Conservation (phyloP, 257 asterid genomes). For the Plantago elongata region DNA sequence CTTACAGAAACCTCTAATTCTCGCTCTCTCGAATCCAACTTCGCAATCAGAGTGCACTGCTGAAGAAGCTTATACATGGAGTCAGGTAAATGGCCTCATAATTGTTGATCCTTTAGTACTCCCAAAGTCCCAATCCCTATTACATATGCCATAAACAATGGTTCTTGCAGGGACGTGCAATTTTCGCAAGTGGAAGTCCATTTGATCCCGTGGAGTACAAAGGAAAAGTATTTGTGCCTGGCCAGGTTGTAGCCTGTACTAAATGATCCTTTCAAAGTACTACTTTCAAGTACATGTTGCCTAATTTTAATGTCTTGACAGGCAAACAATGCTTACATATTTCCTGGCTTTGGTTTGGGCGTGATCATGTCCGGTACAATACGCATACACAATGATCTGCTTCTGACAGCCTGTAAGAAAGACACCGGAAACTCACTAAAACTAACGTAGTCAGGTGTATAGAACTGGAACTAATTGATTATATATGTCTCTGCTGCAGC, state of each 20-base stretch:
- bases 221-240: conserved; percentile 58
- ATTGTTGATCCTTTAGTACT: neutral
- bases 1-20: conserved; percentile 74
- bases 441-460: neutral
- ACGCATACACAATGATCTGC: conserved; percentile 82
- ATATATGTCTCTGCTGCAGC: conserved; percentile 39
- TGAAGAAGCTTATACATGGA: conserved; percentile 89
- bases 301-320: conserved; percentile 21
- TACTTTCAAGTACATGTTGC: neutral
- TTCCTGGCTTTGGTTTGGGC: conserved; percentile 96
- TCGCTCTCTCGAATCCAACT: conserved; percentile 89
- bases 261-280: neutral
- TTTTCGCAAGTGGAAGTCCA: conserved; percentile 94
- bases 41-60: conserved; percentile 94
- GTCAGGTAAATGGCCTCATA: conserved; percentile 43
- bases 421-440: neutral
- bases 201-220: conserved; percentile 73
- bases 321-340: conserved; percentile 95
- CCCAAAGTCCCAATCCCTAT: neutral
- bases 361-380: conserved; percentile 90
- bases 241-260: conserved; percentile 58
- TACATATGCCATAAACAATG: neutral
- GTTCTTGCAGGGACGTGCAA: conserved; percentile 63
- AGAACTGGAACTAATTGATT: neutral
- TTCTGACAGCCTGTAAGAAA: conserved; percentile 82